phyloP scores from a whole-genome alignment of 495 filamentous ascomycete species.

The Talaromyces nanjingensis region DNA sequence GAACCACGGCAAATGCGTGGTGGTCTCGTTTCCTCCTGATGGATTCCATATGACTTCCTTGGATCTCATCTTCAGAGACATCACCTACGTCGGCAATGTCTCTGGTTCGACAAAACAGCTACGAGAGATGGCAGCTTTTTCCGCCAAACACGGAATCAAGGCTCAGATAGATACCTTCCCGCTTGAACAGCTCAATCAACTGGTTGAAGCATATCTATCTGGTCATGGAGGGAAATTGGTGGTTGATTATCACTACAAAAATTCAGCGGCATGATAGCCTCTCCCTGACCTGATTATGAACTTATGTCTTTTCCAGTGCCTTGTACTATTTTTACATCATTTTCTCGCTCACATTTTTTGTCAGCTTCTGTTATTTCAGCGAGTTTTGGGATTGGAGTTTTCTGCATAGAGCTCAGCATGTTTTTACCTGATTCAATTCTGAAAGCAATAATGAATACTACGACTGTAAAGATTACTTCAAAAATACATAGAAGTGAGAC shows the following conservation, averaged over 20 bases:
- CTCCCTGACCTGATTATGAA: not conserved
- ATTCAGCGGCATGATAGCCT: not conserved
- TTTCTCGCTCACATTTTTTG: not conserved
- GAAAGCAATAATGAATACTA: not conserved
- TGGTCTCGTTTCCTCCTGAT: conserved; percentile 5
- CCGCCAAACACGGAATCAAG: conserved; percentile 5
- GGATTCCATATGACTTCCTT: not conserved
- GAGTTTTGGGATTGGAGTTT: not conserved
- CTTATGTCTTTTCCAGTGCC: not conserved
- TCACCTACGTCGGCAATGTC: conserved; percentile 5
- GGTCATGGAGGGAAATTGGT: conserved; percentile 10
- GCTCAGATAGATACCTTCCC: not conserved
- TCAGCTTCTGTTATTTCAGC: not conserved
- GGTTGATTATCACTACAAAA: conserved; percentile 6
- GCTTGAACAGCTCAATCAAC: not conserved
- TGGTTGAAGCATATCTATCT: conserved; percentile 2
- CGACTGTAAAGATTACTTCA: not conserved
- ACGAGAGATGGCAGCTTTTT: conserved; percentile 11
- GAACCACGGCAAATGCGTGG: conserved; percentile 10
- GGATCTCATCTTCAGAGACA: conserved; percentile 9
- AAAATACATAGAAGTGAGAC: not conserved
- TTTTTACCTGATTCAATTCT: not conserved
- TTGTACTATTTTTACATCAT: not conserved
- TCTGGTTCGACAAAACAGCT: conserved; percentile 4
- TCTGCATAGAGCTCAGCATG: not conserved